Evolutionary conservation across 164 flowering plant genomes (phyloP).

Genomic region (Aristolochia californica): DNA sequence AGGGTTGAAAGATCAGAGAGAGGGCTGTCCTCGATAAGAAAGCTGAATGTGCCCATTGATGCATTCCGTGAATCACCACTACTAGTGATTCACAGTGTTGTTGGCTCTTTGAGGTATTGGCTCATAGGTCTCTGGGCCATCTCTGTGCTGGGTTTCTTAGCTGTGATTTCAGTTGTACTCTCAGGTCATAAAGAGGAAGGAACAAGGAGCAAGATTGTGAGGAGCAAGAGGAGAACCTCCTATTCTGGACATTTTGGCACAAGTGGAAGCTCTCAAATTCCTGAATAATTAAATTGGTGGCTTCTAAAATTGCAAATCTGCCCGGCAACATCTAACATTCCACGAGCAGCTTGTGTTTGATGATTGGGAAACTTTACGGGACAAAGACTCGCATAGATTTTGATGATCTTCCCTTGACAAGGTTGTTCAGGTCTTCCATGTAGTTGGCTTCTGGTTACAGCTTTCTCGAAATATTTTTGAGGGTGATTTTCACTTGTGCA

Average conservation of each 20-base stretch:
- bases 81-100: conserved; percentile 14
- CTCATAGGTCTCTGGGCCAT: conserved; percentile 53
- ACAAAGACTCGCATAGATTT: too few species aligned
- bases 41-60: conserved; percentile 9
- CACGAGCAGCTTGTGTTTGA: too few species aligned
- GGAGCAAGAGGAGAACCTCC: conserved; percentile 49
- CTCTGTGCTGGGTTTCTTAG: conserved; percentile 49
- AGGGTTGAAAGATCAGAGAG: conserved; percentile 24
- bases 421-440: too few species aligned
- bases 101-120: conserved; percentile 46
- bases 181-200: conserved; percentile 34
- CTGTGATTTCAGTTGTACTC: conserved; percentile 28
- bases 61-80: conserved; percentile 18
- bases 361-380: too few species aligned
- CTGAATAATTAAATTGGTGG: neutral
- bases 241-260: conserved; percentile 31
- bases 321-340: too few species aligned
- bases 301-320: too few species aligned
- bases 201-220: conserved; percentile 30
- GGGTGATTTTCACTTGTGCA: too few species aligned
- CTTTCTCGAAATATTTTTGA: too few species aligned
- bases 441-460: too few species aligned
- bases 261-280: conserved; percentile 13
- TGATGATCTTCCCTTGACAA: too few species aligned
- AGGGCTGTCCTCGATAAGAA: conserved; percentile 7